These are phyloP conservation scores for Chrysopogon serrulatus DNA, from an alignment of 176 grass and related monocot species.

Conservation along the genomic window DNA sequence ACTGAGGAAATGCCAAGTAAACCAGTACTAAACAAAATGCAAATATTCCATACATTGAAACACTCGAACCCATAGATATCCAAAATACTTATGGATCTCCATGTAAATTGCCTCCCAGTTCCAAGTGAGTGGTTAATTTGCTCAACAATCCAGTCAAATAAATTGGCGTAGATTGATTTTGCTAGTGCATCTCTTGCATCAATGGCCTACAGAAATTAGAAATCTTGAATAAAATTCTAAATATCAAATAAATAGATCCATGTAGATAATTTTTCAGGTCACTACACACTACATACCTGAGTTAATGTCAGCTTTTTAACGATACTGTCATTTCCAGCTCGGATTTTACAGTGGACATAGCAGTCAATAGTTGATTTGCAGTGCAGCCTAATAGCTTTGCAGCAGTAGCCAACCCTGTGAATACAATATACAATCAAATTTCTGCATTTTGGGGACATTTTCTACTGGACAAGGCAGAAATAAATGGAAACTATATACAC, in stretches of 20 bases:
- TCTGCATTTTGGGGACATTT: slow-evolving; percentile 4
- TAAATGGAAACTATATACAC: not conserved
- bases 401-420: slow-evolving; percentile 60
- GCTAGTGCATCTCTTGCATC: slow-evolving; percentile 90
- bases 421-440: slow-evolving; percentile 15
- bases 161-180: slow-evolving; percentile 82
- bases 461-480: not conserved
- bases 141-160: slow-evolving; percentile 93
- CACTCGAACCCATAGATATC: slow-evolving; percentile 99
- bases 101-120: slow-evolving; percentile 40
- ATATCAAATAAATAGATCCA: not conserved
- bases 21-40: slow-evolving; percentile 25
- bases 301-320: slow-evolving; percentile 77
- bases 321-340: slow-evolving; percentile 86
- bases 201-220: slow-evolving; percentile 57
- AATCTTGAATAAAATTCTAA: slow-evolving; percentile 13
- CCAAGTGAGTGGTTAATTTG: slow-evolving; percentile 83
- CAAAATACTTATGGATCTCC: slow-evolving; percentile 95
- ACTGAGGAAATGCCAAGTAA: not conserved
- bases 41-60: slow-evolving; percentile 63
- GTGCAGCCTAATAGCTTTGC: slow-evolving; percentile 84
- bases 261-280: not conserved
- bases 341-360: slow-evolving; percentile 84
- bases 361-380: slow-evolving; percentile 49
- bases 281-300: slow-evolving; percentile 67